Evolutionary conservation across 345 rosid species (phyloP), one percentile per base, ranked within the genome.

Genomic region (Gossypium mustelinum): DNA sequence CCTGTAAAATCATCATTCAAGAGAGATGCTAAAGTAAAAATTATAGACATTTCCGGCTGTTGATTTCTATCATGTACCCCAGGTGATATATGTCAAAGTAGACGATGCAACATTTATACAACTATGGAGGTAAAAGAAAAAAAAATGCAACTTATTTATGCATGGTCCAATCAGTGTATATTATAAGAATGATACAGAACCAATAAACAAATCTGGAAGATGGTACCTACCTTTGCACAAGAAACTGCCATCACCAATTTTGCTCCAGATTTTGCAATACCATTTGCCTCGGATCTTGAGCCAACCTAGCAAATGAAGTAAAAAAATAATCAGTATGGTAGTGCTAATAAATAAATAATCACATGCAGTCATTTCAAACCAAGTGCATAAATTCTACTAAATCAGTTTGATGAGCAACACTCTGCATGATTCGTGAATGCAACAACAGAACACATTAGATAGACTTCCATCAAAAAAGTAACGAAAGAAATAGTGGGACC

Each of bases 241-340:
- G 97, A 89, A 78, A 94, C 97, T 78, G 98, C 98, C 98, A 92
- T 92, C 80, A 94, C 98, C 97, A 92, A 87, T 86, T 94, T 94
- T 12, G 97, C 98, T 76, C 97, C 98, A 41, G 98, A 83, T 88
- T 92, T 94, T 73, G 98, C 98, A 77, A 94, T 94, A 62, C 98
- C 98, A 77, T 82, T 89, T 75, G 97, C 97, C 87, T 94, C 98
- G 29, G 98, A 89, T 86, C 89, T 88, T 80, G 98, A 92, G 41
- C 98, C 98, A 78, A 94, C 98, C 98, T 94, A 78, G 72, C 66
- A 79, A 62, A 39, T 2, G 45, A 77, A 29, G 14, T 52, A 18
- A 62, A 0, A 13, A 71, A 39, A 29, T 57, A 29, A 64, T 0
- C 18, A 72, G 62, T 12, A 20, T 9, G 54, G 73, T 69, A 27